Conservation (phyloP, 768 basidiomycete genomes). For the Coprinopsis cinerea region DNA sequence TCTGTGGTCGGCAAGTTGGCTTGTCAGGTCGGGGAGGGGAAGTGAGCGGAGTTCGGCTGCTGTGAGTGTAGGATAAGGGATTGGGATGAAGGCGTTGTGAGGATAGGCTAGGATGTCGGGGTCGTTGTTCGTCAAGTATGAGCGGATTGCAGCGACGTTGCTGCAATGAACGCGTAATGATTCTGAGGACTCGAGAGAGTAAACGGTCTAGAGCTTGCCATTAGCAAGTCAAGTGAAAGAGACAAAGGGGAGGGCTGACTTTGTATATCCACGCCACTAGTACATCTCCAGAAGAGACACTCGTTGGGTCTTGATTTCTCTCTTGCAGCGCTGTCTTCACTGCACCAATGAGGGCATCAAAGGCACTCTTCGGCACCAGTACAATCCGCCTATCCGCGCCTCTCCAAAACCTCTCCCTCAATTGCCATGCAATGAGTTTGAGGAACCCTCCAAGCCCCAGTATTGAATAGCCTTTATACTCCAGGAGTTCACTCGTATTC, state of each 20-base stretch:
- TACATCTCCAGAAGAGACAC: slow-evolving; percentile 32
- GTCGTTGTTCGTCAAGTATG: slow-evolving; percentile 10
- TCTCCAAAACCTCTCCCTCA: slow-evolving; percentile 31
- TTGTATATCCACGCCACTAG: slow-evolving; percentile 37
- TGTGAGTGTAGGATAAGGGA: slow-evolving; percentile 36
- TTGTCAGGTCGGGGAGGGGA: slow-evolving; percentile 23
- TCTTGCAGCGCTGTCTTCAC: slow-evolving; percentile 22
- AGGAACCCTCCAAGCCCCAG: slow-evolving; percentile 25
- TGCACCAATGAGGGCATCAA: slow-evolving; percentile 23
- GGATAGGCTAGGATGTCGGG: slow-evolving; percentile 22
- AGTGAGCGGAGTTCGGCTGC: slow-evolving; percentile 27
- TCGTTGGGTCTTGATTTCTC: slow-evolving; percentile 12
- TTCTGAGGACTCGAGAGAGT: slow-evolving; percentile 24
- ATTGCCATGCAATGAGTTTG: slow-evolving; percentile 29
- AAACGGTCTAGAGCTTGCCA: slow-evolving; percentile 24
- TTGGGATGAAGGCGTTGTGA: slow-evolving; percentile 34
- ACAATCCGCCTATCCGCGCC: slow-evolving; percentile 29
- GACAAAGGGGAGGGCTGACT: too few species aligned
- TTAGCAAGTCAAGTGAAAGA: too few species aligned
- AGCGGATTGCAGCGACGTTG: slow-evolving; percentile 35
- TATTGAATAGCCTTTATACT: slow-evolving; percentile 13
- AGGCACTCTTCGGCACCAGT: slow-evolving; percentile 26
- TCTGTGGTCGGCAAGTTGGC: slow-evolving; percentile 16
- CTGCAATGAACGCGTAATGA: slow-evolving; percentile 28
- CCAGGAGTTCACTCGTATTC: slow-evolving; percentile 7